These are phyloP conservation scores for Fusarium verticillioides DNA, from an alignment of 2,329 filamentous ascomycete species.

Conservation along the genomic window DNA sequence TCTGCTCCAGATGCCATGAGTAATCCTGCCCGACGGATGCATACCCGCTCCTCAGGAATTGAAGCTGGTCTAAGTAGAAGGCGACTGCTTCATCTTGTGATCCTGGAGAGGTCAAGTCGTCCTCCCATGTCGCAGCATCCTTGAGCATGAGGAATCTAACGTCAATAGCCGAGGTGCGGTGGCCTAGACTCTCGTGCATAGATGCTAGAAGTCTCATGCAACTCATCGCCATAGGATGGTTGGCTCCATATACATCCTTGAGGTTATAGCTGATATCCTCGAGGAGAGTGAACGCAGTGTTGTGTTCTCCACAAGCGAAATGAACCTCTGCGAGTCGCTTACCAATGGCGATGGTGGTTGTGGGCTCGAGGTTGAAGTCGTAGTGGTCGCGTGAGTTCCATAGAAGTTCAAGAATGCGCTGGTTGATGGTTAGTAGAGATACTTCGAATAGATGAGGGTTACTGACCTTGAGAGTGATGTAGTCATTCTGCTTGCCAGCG, in stretches of 20 bases:
- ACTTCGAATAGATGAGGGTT: too few species aligned
- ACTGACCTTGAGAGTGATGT: not conserved
- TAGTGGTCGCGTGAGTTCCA: not conserved
- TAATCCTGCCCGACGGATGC: not conserved
- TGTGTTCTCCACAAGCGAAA: not conserved
- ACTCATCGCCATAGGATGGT: not conserved
- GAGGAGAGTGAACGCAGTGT: not conserved
- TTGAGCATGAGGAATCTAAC: not conserved
- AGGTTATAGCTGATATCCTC: not conserved
- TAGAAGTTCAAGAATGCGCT: not conserved
- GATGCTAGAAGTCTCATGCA: not conserved
- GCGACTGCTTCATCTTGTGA: not conserved
- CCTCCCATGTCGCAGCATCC: not conserved
- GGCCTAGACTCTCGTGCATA: not conserved
- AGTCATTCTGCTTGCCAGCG: not conserved
- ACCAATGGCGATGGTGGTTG: not conserved
- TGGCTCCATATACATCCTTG: not conserved
- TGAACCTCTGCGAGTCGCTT: not conserved
- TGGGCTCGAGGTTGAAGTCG: not conserved
- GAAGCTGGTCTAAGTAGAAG: not conserved
- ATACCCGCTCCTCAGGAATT: not conserved
- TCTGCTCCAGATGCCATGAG: not conserved
- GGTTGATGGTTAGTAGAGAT: too few species aligned
- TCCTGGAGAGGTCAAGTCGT: not conserved
- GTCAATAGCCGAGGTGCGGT: not conserved